Evolutionary conservation across 2,329 filamentous ascomycete species (phyloP).

Genomic region (Monosporascus sp.): DNA sequence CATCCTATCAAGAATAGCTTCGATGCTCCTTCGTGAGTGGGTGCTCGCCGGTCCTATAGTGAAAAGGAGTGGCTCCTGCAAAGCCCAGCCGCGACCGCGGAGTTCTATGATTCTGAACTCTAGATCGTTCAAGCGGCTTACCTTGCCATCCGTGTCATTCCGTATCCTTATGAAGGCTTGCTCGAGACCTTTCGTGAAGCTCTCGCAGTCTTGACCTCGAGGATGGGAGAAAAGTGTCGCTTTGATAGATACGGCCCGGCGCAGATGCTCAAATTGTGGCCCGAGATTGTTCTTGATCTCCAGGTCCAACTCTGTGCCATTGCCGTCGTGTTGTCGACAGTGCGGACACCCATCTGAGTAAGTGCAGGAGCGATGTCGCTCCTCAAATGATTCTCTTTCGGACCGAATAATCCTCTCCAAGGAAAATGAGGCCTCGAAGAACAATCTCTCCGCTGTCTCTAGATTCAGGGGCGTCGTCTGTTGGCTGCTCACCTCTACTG

Average conservation of each 20-base stretch:
- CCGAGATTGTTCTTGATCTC: conserved; percentile 46
- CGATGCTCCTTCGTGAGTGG: conserved; percentile 39
- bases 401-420: conserved; percentile 36
- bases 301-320: conserved; percentile 41
- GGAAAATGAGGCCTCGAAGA: conserved; percentile 39
- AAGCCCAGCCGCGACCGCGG: conserved; percentile 39
- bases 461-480: conserved; percentile 45
- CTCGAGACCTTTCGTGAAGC: conserved; percentile 38
- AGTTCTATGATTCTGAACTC: conserved; percentile 43
- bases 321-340: conserved; percentile 36
- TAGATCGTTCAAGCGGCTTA: conserved; percentile 41
- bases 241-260: conserved; percentile 36
- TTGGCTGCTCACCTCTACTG: conserved; percentile 38
- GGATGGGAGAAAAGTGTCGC: conserved; percentile 40
- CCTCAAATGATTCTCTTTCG: conserved; percentile 36
- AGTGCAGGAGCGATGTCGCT: conserved; percentile 31
- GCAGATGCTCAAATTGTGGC: conserved; percentile 39
- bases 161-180: conserved; percentile 30
- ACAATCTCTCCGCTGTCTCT: conserved; percentile 39
- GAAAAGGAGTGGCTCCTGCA: conserved; percentile 42
- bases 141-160: conserved; percentile 35
- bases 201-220: conserved; percentile 36
- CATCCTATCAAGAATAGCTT: conserved; percentile 45
- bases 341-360: conserved; percentile 31
- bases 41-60: conserved; percentile 36